A percentile compares a stretch with the other conserved stretches of the same genome.
Evolutionary conservation across 2,329 filamentous ascomycete genomes (phyloP).

Genomic region (Leptographium radiaticola): DNA sequence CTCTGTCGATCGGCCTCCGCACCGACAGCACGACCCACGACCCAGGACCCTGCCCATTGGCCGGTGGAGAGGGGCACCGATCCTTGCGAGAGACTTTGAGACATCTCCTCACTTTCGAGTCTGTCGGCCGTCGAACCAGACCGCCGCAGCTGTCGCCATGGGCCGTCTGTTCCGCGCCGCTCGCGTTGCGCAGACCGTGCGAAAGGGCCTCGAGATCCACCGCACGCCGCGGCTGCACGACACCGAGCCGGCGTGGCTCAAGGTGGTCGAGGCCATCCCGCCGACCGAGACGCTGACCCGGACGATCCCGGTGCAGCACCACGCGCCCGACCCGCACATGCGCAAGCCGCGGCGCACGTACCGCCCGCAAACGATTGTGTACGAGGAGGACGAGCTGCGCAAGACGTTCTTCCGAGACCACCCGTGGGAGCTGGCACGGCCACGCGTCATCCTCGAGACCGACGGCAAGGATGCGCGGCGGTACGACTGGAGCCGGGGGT

Average conservation of each 20-base stretch:
- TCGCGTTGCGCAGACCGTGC: constrained; percentile 29
- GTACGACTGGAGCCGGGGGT: constrained; percentile 64
- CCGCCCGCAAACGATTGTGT: constrained; percentile 62
- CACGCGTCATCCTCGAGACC: constrained; percentile 70
- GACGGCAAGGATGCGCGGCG: constrained; percentile 68
- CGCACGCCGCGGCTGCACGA: constrained; percentile 16
- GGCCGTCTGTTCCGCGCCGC: constrained; percentile 23
- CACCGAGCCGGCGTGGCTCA: constrained; percentile 33
- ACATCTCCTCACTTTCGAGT: too few relatives aligned
- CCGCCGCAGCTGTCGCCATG: constrained; percentile 9
- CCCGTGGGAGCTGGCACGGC: constrained; percentile 91
- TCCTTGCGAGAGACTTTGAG: too few relatives aligned
- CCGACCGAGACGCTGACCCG: constrained; percentile 46
- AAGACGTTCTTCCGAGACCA: constrained; percentile 82
- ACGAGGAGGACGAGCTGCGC: constrained; percentile 74
- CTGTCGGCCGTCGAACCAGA: too few relatives aligned
- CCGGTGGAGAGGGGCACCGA: too few relatives aligned
- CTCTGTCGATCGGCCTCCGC: too few relatives aligned
- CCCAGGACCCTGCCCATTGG: too few relatives aligned
- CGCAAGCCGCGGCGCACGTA: constrained; percentile 65
- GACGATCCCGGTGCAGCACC: constrained; percentile 35
- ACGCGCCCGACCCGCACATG: constrained; percentile 27
- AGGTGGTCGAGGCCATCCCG: constrained; percentile 37
- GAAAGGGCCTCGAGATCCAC: constrained; percentile 21
- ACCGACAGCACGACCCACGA: too few relatives aligned